These are phyloP conservation scores for Globisporangium nunn DNA, from an alignment of 352 stramenopile species.

Conservation along the genomic window DNA sequence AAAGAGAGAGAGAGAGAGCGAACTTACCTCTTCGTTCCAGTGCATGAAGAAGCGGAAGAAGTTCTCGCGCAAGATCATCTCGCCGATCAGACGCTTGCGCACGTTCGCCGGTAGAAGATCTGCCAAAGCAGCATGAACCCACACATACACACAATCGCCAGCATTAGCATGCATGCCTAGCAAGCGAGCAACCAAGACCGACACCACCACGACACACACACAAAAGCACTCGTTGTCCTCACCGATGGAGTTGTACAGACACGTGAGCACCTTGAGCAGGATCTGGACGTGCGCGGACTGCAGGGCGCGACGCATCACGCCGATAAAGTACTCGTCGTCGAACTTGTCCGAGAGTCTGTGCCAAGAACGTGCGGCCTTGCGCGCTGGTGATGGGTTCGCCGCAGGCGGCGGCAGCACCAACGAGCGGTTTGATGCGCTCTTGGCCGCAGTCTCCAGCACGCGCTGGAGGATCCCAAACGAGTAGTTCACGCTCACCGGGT, in stretches of 20 bases:
- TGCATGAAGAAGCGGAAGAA: slow-evolving; percentile 85
- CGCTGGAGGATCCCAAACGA: slow-evolving; percentile 74
- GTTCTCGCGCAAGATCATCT: slow-evolving; percentile 78
- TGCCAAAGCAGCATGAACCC: slow-evolving; percentile 12
- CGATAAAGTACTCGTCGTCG: slow-evolving; percentile 66
- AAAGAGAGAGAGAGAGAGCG: not conserved
- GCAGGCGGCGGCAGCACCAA: not conserved
- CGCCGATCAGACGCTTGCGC: slow-evolving; percentile 58
- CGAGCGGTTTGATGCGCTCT: slow-evolving; percentile 7
- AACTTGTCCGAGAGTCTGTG: slow-evolving; percentile 44
- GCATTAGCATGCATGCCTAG: not conserved
- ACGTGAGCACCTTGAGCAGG: slow-evolving; percentile 80
- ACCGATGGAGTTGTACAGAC: slow-evolving; percentile 81
- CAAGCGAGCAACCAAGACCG: not conserved
- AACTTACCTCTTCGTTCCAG: slow-evolving; percentile 83
- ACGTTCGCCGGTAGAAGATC: slow-evolving; percentile 58
- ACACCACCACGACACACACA: not conserved
- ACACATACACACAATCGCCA: not conserved
- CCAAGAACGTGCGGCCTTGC: not conserved
- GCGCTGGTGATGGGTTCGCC: not conserved
- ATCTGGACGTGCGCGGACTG: slow-evolving; percentile 78
- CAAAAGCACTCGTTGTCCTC: slow-evolving; percentile 8
- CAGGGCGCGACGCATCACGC: slow-evolving; percentile 59
- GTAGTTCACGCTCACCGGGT: slow-evolving; percentile 79
- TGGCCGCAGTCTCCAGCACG: slow-evolving; percentile 53